Percentiles rank a stretch among this genome's conserved stretches.
Evolutionary conservation across 1,139 yeast species (phyloP).

Genomic region (Casaregolazyma suthepensis): DNA sequence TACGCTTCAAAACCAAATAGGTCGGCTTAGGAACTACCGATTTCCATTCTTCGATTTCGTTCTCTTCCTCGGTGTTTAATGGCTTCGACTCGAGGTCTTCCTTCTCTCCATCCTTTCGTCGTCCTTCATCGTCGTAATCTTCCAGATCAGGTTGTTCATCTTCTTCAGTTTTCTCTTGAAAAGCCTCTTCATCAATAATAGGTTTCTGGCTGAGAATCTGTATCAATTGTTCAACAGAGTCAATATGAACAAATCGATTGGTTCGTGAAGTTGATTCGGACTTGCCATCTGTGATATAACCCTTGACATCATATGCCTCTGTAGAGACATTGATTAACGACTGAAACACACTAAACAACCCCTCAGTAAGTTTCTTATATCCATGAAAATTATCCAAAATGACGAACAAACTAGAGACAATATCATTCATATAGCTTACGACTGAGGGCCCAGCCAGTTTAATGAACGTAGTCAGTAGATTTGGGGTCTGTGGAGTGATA

Average conservation of each 20-base stretch:
- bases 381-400: slow-evolving; percentile 82
- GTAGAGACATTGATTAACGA: slow-evolving; percentile 54
- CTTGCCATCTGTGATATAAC: slow-evolving; percentile 5
- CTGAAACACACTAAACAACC: slow-evolving; percentile 66
- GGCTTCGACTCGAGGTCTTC: slow-evolving; percentile 25
- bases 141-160: slow-evolving; percentile 19
- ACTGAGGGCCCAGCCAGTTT: slow-evolving; percentile 63
- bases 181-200: slow-evolving; percentile 33
- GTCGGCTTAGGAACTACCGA: slow-evolving; percentile 57
- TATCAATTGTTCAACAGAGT: slow-evolving; percentile 20
- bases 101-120: slow-evolving; percentile 18
- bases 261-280: slow-evolving; percentile 7
- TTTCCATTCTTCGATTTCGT: slow-evolving; percentile 44
- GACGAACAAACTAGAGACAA: slow-evolving; percentile 66
- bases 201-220: slow-evolving; percentile 36
- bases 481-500: slow-evolving; percentile 68
- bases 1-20: slow-evolving; percentile 53
- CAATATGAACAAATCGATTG: slow-evolving; percentile 9
- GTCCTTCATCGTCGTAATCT: slow-evolving; percentile 27
- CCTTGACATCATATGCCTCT: slow-evolving; percentile 27
- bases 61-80: slow-evolving; percentile 27
- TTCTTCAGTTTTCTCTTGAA: slow-evolving; percentile 11
- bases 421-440: slow-evolving; percentile 63
- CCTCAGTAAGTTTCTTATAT: slow-evolving; percentile 62
- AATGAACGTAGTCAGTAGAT: slow-evolving; percentile 59